A percentile compares a stretch with the other conserved stretches of the same genome.
Conservation (phyloP, 2,329 filamentous ascomycete genomes). For the Albifimbria verrucaria region DNA sequence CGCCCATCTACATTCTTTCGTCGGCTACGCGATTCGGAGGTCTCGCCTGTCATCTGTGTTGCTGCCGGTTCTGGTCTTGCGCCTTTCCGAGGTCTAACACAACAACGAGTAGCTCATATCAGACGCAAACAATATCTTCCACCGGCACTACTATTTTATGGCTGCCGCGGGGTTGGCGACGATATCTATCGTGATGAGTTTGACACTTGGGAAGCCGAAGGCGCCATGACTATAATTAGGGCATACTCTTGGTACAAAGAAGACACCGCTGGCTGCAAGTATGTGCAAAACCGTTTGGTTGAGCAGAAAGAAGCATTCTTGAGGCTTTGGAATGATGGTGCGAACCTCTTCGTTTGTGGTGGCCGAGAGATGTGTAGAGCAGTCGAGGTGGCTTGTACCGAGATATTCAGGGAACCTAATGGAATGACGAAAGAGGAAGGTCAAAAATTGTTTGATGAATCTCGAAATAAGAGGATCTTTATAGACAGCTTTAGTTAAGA, state of each 20-base stretch:
- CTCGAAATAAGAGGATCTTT: no score
- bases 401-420: no score
- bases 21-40: slow-evolving; percentile 36
- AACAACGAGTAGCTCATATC: slow-evolving; percentile 51
- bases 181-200: slow-evolving; percentile 42
- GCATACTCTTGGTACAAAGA: slow-evolving; percentile 46
- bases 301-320: slow-evolving; percentile 31
- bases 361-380: slow-evolving; percentile 47
- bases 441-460: no score
- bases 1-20: slow-evolving; percentile 32
- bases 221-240: slow-evolving; percentile 51
- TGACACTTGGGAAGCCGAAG: slow-evolving; percentile 43
- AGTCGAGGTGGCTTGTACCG: no score
- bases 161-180: slow-evolving; percentile 42
- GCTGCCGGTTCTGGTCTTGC: slow-evolving; percentile 51
- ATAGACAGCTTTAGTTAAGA: no score
- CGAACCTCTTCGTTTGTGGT: slow-evolving; percentile 65
- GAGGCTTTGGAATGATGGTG: slow-evolving; percentile 37
- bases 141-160: slow-evolving; percentile 49
- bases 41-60: slow-evolving; percentile 43
- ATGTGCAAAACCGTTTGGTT: slow-evolving; percentile 43
- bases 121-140: slow-evolving; percentile 51
- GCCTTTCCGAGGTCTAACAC: slow-evolving; percentile 57
- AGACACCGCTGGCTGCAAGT: slow-evolving; percentile 43
- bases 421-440: no score